Conservation (phyloP, 2,329 filamentous ascomycete genomes). For the Pseudogymnoascus sp. region DNA sequence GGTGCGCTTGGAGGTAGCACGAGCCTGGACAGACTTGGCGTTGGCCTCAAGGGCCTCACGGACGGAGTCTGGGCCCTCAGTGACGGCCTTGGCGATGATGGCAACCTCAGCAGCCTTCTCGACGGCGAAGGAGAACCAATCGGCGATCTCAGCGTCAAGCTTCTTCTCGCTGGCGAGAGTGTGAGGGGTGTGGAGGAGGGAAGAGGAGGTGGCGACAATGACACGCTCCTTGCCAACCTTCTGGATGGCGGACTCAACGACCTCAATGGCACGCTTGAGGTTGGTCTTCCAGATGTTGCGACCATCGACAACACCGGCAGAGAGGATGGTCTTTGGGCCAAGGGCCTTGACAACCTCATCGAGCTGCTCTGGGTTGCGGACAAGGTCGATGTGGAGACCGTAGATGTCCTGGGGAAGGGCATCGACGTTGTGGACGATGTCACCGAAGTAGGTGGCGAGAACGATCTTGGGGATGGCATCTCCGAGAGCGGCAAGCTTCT, state of each 20-base stretch:
- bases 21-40: constrained; percentile 85
- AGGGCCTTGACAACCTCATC: constrained; percentile 76
- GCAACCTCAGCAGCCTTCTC: constrained; percentile 92
- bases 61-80: constrained; percentile 81
- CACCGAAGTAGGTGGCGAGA: constrained; percentile 97
- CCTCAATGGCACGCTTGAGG: constrained; percentile 91
- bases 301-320: constrained; percentile 93
- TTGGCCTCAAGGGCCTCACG: constrained; percentile 90
- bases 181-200: constrained; percentile 96
- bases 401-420: constrained; percentile 73
- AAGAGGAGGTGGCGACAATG: constrained; percentile 93
- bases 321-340: constrained; percentile 83
- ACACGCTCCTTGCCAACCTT: constrained; percentile 97
- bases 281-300: constrained; percentile 99
- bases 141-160: constrained; percentile 82
- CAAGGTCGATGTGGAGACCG: constrained; percentile 89
- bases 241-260: constrained; percentile 82
- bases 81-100: constrained; percentile 94
- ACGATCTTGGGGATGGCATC: constrained; percentile 79
- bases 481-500: constrained; percentile 74
- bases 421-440: constrained; percentile 98
- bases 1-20: constrained; percentile 86
- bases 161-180: constrained; percentile 98
- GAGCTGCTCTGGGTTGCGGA: constrained; percentile 97
- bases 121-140: constrained; percentile 97